Base-by-base conservation (phyloP, 1,284 basidiomycete genomes). In the Stygiomarasmius scandens region DNA sequence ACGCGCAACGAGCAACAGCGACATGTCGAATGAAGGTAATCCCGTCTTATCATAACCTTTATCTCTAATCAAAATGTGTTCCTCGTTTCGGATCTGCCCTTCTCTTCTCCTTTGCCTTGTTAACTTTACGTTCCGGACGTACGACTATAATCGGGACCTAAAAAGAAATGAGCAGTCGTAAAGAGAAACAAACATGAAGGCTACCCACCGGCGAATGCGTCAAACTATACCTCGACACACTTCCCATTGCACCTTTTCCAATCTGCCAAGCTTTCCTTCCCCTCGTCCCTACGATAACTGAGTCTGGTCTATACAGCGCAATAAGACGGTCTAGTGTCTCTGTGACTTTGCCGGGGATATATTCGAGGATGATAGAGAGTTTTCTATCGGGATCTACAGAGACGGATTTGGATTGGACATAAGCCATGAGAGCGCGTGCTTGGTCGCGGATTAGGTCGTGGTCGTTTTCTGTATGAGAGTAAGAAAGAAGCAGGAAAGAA, bases 361-460 rank as follows among this genome's bases (percentile, higher is more conserved):
- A 96, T 76, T 98, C 96, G 56, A 98, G 87, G 51, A 97, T 90
- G 60, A 98, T 85, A 0, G 92, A 96, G 34, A 98, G 84, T 89
- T 89, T 91, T 49, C 93, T 85, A 32, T 92, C 86, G 6, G 89
- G 79, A 56, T 94, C 92, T 56, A 84, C 85, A 66, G 95, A 90
- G 46, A 85, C 81, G 65, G 90, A 93, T 75, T 92, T 92, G 63
- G 86, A 86, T 69, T 96, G 86, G 20, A 98, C 87, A 25, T 77
- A 77, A 16, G 81, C 80, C 81, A 98, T 88, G 20, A 98, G 80
- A 16, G 90, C 85, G 54, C 90, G 82, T 0, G 96, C 96, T 58
- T 96, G 93, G 44, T 96, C 94, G 20, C 95, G 83, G 16, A 96
- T 85, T 46, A 90, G 77, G 55, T 95, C 87, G 66, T 95, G 93